Percentiles rank a stretch among this genome's conserved stretches.
Evolutionary conservation across 2,329 filamentous ascomycete genomes (phyloP).

Genomic region (Pseudocercospora eumusae): DNA sequence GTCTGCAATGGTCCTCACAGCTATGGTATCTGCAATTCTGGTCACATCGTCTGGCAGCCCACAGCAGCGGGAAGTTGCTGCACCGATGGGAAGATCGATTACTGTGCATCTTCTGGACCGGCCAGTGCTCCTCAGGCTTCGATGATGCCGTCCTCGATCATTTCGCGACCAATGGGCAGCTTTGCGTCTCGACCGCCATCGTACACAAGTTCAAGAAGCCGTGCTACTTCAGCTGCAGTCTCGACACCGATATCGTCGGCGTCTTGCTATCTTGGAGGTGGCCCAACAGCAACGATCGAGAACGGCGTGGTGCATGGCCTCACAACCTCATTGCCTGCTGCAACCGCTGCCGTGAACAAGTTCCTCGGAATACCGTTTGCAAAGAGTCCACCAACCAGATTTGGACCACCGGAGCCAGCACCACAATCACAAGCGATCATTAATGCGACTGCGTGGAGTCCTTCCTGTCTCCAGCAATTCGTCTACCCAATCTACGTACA

Average conservation of each 20-base stretch:
- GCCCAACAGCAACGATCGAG: constrained; percentile 36
- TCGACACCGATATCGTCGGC: background rate
- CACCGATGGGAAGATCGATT: constrained; percentile 23
- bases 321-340: constrained; percentile 36
- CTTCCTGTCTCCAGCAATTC: constrained; percentile 42
- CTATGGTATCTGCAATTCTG: constrained; percentile 49
- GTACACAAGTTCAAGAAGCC: background rate
- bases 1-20: constrained; percentile 45
- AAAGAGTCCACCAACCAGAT: constrained; percentile 37
- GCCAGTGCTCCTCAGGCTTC: background rate
- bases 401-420: constrained; percentile 34
- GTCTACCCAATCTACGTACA: constrained; percentile 33
- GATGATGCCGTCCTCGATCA: background rate
- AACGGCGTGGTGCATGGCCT: constrained; percentile 35
- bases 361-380: constrained; percentile 42
- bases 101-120: background rate
- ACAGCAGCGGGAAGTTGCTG: constrained; percentile 49
- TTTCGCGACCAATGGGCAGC: background rate
- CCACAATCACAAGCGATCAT: constrained; percentile 25
- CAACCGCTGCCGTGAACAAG: constrained; percentile 39
- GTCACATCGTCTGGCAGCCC: constrained; percentile 42
- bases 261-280: constrained; percentile 11
- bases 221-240: background rate
- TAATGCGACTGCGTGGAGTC: constrained; percentile 36
- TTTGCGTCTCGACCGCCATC: background rate